Conservation (phyloP, 139 green algal species). For the Chlamydomonas sp. region DNA sequence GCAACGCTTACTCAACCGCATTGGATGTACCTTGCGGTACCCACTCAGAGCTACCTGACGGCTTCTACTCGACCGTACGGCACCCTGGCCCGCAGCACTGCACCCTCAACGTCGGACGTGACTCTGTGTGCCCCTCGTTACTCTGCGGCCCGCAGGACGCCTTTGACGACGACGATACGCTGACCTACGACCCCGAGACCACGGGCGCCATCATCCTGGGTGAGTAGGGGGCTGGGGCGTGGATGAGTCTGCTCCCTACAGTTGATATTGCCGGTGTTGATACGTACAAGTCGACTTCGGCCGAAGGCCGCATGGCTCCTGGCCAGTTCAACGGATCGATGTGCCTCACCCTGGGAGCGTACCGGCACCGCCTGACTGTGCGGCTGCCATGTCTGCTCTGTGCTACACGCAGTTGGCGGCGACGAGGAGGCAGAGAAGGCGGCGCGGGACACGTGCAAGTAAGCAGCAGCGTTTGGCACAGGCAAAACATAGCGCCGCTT, state of each 20-base stretch:
- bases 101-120: background rate
- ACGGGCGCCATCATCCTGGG: constrained; percentile 84
- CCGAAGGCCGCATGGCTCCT: background rate
- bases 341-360: background rate
- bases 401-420: constrained; percentile 49
- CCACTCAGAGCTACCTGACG: background rate
- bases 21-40: too few species aligned
- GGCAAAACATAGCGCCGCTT: background rate
- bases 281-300: too few species aligned
- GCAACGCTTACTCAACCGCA: too few species aligned
- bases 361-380: background rate
- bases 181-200: constrained; percentile 81
- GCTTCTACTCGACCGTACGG: too few species aligned
- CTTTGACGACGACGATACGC: constrained; percentile 85
- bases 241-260: background rate
- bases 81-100: too few species aligned
- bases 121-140: background rate
- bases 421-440: constrained; percentile 76
- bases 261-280: background rate
- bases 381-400: background rate
- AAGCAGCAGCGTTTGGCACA: background rate
- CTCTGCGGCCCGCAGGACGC: constrained; percentile 58
- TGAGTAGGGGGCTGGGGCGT: constrained; percentile 9
- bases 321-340: background rate
- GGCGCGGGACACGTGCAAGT: constrained; percentile 68